Percentiles rank a stretch among this genome's conserved stretches.
phyloP scores from a whole-genome alignment of 495 filamentous ascomycete genomes.

The Penicillium soppii region DNA sequence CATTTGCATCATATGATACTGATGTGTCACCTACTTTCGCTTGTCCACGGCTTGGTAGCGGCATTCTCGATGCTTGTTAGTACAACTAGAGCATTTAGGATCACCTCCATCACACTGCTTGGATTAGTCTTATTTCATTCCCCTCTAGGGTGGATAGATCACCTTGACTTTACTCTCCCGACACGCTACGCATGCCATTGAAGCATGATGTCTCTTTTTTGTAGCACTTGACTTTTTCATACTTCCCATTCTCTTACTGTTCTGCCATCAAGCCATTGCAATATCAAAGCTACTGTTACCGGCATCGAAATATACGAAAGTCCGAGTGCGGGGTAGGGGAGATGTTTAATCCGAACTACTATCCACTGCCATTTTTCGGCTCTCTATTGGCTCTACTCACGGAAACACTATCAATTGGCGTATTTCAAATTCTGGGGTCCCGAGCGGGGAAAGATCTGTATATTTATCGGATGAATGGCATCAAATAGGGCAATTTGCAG shows the following conservation, averaged over 20 bases:
- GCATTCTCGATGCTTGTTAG: conserved; percentile 18
- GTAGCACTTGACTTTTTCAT: not conserved
- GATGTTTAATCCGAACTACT: conserved; percentile 3
- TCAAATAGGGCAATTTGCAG: not conserved
- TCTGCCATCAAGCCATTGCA: not conserved
- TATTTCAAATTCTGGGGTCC: not conserved
- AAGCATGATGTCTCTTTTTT: conserved; percentile 13
- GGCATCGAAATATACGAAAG: not conserved
- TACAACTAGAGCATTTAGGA: conserved; percentile 23
- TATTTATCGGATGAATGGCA: not conserved
- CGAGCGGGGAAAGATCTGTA: not conserved
- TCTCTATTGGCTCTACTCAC: not conserved
- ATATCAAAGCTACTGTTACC: not conserved
- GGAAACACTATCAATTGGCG: not conserved
- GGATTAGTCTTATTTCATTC: not conserved
- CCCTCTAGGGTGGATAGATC: not conserved
- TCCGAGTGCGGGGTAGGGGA: not conserved
- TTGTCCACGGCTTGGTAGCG: conserved; percentile 24
- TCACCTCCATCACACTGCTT: conserved; percentile 23
- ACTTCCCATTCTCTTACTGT: not conserved
- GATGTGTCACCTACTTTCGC: conserved; percentile 20
- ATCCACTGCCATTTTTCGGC: not conserved
- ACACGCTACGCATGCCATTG: conserved; percentile 27
- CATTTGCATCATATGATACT: not conserved
- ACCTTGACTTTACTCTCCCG: conserved; percentile 35